Evolutionary conservation across 345 rosid genomes (phyloP).

Genomic region (Triadica sebifera): DNA sequence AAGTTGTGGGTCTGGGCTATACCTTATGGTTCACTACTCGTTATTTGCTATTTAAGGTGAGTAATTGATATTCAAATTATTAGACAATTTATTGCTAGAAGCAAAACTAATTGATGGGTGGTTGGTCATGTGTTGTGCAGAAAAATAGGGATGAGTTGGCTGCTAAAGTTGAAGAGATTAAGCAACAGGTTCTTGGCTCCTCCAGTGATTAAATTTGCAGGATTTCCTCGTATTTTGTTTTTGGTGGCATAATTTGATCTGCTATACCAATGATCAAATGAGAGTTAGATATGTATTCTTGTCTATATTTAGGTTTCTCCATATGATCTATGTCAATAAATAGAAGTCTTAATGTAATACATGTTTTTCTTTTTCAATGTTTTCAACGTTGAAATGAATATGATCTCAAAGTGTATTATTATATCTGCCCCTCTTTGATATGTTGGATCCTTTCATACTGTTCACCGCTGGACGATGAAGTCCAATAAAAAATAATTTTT

Average conservation of each 20-base stretch:
- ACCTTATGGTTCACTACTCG: constrained; percentile 75
- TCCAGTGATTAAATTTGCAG: constrained; percentile 36
- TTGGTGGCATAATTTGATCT: neutral
- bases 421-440: no score
- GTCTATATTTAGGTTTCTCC: neutral
- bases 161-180: constrained; percentile 61
- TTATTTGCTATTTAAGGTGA: constrained; percentile 80
- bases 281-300: constrained; percentile 2
- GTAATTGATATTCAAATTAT: neutral
- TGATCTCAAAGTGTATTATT: no score
- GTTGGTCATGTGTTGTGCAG: constrained; percentile 32
- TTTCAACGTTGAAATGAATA: no score
- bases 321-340: neutral
- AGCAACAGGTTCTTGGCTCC: constrained; percentile 69
- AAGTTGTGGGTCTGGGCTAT: constrained; percentile 88
- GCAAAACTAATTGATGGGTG: neutral
- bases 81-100: neutral
- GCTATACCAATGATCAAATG: neutral
- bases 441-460: no score
- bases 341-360: neutral
- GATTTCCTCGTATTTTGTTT: neutral
- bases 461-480: no score
- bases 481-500: no score
- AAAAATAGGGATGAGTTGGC: constrained; percentile 64
- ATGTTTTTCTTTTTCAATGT: neutral